These are phyloP conservation scores for Prunus dulcis DNA, from an alignment of 306 rosid species.

Conservation along the genomic window DNA sequence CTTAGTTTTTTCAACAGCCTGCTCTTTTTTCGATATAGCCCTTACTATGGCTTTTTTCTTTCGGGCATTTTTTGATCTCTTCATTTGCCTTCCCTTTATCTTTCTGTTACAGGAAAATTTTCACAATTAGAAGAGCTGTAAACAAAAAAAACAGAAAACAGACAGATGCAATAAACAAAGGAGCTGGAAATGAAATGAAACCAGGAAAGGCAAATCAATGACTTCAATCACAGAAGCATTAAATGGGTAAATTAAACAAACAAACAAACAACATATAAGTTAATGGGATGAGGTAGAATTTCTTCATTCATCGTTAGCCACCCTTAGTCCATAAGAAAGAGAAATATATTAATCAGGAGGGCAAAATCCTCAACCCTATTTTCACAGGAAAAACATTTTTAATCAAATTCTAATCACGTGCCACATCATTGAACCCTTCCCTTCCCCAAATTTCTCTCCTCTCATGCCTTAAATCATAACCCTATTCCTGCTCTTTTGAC, in stretches of 20 bases:
- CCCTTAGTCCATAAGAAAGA: neutral
- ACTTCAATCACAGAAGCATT: neutral
- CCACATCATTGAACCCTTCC: neutral
- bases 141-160: neutral
- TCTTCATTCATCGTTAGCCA: neutral
- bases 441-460: neutral
- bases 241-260: too few species aligned
- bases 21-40: constrained; percentile 62
- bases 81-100: constrained; percentile 75
- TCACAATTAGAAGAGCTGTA: constrained; percentile 10
- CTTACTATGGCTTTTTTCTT: constrained; percentile 61
- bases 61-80: constrained; percentile 74
- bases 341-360: neutral
- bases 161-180: neutral
- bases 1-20: constrained; percentile 42
- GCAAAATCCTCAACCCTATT: neutral
- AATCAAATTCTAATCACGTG: neutral
- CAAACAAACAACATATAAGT: neutral
- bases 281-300: neutral
- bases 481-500: neutral
- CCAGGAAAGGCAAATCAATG: neutral
- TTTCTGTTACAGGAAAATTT: constrained; percentile 44
- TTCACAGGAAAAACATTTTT: neutral
- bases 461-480: neutral
- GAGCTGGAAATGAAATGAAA: neutral